A percentile compares a stretch with the other conserved stretches of the same genome.
These are phyloP conservation scores for Iberis pinnata DNA, from an alignment of 345 rosid species.

Conservation along the genomic window DNA sequence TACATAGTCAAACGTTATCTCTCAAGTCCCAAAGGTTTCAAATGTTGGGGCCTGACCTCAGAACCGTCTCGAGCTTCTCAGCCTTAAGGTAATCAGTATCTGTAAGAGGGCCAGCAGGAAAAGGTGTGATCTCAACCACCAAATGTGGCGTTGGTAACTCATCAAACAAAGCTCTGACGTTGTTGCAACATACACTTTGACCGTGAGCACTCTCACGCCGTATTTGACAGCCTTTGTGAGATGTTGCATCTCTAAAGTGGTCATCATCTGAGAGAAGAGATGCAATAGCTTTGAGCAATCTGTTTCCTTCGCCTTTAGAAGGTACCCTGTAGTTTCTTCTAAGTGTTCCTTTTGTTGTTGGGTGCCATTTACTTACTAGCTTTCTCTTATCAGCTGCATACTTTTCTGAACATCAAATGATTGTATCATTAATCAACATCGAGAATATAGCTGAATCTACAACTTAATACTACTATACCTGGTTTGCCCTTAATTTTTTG, in stretches of 20 bases:
- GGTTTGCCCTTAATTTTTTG: conserved; percentile 49
- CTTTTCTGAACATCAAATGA: conserved; percentile 36
- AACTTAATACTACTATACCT: conserved; percentile 42
- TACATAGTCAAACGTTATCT: conserved; percentile 12
- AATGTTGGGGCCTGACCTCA: conserved; percentile 65
- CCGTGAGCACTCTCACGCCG: conserved; percentile 94
- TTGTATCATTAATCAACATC: conserved; percentile 7
- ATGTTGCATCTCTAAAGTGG: conserved; percentile 74
- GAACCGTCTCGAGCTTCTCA: conserved; percentile 80
- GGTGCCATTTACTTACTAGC: conserved; percentile 93
- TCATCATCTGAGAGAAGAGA: conserved; percentile 85
- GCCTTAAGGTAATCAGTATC: conserved; percentile 85
- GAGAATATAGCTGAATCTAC: not conserved
- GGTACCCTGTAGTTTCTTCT: conserved; percentile 81
- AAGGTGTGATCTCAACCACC: conserved; percentile 71
- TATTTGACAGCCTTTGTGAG: conserved; percentile 98
- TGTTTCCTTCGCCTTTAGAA: conserved; percentile 74
- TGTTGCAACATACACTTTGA: conserved; percentile 93
- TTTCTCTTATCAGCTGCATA: conserved; percentile 72
- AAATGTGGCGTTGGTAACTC: conserved; percentile 93
- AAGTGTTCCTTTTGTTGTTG: conserved; percentile 84
- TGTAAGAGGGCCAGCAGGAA: conserved; percentile 75
- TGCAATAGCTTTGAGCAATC: conserved; percentile 76
- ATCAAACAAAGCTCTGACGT: conserved; percentile 88
- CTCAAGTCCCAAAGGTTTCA: conserved; percentile 20